A percentile compares a stretch with the other conserved stretches of the same genome.
phyloP scores from a whole-genome alignment of 768 basidiomycete species.

The Cytidiella melzeri region DNA sequence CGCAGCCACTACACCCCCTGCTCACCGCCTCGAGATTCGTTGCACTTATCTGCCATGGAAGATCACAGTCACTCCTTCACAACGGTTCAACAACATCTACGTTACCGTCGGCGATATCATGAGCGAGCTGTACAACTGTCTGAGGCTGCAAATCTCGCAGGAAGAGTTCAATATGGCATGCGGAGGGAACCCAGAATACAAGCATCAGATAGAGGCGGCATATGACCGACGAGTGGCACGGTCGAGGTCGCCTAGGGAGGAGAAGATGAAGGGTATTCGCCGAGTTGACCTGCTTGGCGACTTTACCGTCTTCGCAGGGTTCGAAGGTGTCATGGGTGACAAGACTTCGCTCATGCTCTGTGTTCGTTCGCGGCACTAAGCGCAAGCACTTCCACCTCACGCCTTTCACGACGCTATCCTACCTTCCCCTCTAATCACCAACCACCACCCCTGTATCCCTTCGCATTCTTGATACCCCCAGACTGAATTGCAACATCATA shows the following conservation, averaged over 20 bases:
- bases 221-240: conserved; percentile 36
- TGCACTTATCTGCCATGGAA: conserved; percentile 29
- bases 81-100: conserved; percentile 6
- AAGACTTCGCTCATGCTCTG: conserved; percentile 6
- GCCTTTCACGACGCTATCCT: not conserved
- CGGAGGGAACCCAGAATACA: conserved; percentile 25
- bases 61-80: conserved; percentile 25
- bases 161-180: conserved; percentile 31
- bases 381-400: not conserved
- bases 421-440: not conserved
- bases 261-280: conserved; percentile 43
- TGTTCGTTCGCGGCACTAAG: not conserved
- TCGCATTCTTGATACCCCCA: not conserved
- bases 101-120: conserved; percentile 47
- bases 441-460: not conserved
- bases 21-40: conserved; percentile 25
- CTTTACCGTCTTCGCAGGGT: conserved; percentile 15
- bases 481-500: not conserved
- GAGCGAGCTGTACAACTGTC: conserved; percentile 34
- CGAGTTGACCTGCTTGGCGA: conserved; percentile 48
- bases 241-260: conserved; percentile 29
- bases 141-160: conserved; percentile 35
- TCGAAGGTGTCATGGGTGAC: conserved; percentile 11
- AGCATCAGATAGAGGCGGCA: conserved; percentile 33
- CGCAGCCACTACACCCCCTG: conserved; percentile 24